phyloP scores from a whole-genome alignment of 768 basidiomycete species.

The Tricholoma furcatifolium region DNA sequence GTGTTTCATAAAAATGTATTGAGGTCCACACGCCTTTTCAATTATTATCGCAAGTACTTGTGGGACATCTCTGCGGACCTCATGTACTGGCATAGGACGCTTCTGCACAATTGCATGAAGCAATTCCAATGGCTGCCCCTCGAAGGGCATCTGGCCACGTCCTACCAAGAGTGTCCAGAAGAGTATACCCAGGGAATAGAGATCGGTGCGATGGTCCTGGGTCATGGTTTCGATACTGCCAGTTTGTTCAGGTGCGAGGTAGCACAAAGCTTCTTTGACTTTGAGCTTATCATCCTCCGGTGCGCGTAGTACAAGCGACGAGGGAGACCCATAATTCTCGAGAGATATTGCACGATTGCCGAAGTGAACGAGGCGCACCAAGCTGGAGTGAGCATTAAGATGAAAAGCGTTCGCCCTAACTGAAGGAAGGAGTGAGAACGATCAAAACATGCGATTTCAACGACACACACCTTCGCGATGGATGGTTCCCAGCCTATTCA shows the following conservation, averaged over 20 bases:
- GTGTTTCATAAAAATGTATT: not conserved
- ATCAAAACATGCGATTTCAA: not conserved
- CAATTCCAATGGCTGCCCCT: constrained; percentile 61
- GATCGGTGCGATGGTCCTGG: constrained; percentile 72
- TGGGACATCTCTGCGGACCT: constrained; percentile 70
- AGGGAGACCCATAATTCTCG: constrained; percentile 71
- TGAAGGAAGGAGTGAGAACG: constrained; percentile 20
- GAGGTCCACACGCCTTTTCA: constrained; percentile 48
- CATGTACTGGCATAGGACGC: constrained; percentile 72
- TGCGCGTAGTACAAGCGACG: constrained; percentile 60
- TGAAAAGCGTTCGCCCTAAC: constrained; percentile 79
- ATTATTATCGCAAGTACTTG: constrained; percentile 70
- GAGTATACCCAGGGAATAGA: constrained; percentile 71
- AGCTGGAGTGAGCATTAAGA: constrained; percentile 65
- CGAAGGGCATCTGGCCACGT: constrained; percentile 61
- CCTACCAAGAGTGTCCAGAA: constrained; percentile 79
- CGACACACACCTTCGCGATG: constrained; percentile 61
- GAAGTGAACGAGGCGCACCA: constrained; percentile 71
- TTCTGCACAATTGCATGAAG: constrained; percentile 72
- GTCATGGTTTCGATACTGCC: constrained; percentile 70
- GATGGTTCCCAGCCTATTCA: constrained; percentile 48
- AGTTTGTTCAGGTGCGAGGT: constrained; percentile 76
- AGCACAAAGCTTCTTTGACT: constrained; percentile 74
- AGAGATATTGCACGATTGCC: constrained; percentile 73
- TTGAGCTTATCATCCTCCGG: constrained; percentile 68